A percentile compares a stretch with the other conserved stretches of the same genome.
These are phyloP conservation scores for Exophiala mesophila DNA, from an alignment of 2,329 filamentous ascomycete species.

Conservation along the genomic window DNA sequence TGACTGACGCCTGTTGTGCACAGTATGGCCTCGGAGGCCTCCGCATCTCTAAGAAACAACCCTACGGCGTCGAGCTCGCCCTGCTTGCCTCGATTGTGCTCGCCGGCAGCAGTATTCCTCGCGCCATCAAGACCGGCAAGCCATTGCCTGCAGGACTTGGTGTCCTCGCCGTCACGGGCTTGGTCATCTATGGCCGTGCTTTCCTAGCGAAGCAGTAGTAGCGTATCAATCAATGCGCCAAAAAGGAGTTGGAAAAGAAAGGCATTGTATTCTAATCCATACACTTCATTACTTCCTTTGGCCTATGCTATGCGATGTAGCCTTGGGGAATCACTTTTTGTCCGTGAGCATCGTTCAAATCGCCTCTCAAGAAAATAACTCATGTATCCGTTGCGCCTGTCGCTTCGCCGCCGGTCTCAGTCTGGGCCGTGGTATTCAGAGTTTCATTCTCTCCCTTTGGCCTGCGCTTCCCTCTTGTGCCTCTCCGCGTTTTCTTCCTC, in stretches of 20 bases:
- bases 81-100: constrained; percentile 82
- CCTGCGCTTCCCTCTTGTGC: constrained; percentile 7
- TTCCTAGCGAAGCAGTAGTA: constrained; percentile 37
- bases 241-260: too few relatives aligned
- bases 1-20: neutral
- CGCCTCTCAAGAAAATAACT: too few relatives aligned
- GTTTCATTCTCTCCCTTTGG: too few relatives aligned
- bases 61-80: constrained; percentile 84
- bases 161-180: constrained; percentile 70
- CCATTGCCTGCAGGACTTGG: constrained; percentile 77
- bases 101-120: constrained; percentile 76
- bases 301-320: too few relatives aligned
- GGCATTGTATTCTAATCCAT: too few relatives aligned
- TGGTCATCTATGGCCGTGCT: constrained; percentile 73
- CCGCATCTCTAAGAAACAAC: constrained; percentile 67
- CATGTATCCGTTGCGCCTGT: too few relatives aligned
- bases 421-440: too few relatives aligned
- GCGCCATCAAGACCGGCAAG: constrained; percentile 76
- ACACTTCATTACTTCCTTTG: too few relatives aligned
- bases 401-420: too few relatives aligned
- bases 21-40: constrained; percentile 73
- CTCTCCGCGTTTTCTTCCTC: constrained; percentile 12
- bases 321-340: too few relatives aligned
- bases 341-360: too few relatives aligned
- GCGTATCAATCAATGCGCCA: too few relatives aligned